Evolutionary conservation across 805 yeast genomes (phyloP).

Genomic region (Saccharomycopsis oosterbeekiorum): DNA sequence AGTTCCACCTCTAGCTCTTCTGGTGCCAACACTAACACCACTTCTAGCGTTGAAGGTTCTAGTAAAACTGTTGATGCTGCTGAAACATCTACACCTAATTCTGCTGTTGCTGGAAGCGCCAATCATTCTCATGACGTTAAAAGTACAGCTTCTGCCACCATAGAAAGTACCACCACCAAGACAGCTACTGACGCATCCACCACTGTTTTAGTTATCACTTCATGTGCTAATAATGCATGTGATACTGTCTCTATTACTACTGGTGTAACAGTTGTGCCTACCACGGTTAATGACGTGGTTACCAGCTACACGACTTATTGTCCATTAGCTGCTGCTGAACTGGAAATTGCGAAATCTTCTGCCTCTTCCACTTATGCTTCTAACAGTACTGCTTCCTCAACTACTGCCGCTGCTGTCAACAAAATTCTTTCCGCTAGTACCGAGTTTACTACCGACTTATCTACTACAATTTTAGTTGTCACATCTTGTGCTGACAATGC

Average conservation of each 20-base stretch:
- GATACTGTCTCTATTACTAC: slow-evolving; percentile 20
- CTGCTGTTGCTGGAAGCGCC: background rate
- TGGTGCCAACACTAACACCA: no score
- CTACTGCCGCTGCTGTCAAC: slow-evolving; percentile 1
- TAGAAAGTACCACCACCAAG: background rate
- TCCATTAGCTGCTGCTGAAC: slow-evolving; percentile 21
- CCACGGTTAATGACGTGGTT: slow-evolving; percentile 21
- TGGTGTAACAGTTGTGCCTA: slow-evolving; percentile 22
- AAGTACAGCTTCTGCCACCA: background rate
- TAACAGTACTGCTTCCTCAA: slow-evolving; percentile 3
- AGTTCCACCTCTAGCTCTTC: background rate
- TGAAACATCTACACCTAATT: background rate
- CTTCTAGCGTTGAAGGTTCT: background rate
- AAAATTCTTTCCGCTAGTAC: background rate
- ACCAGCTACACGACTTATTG: slow-evolving; percentile 24
- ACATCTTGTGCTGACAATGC: slow-evolving; percentile 17
- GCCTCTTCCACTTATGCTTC: slow-evolving; percentile 11
- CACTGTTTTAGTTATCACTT: slow-evolving; percentile 18
- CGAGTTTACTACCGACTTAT: slow-evolving; percentile 13
- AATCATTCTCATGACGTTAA: background rate
- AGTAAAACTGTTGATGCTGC: background rate
- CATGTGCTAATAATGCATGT: slow-evolving; percentile 21
- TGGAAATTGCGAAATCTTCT: slow-evolving; percentile 12
- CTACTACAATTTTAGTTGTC: background rate
- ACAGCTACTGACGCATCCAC: background rate